phyloP scores from a whole-genome alignment of 345 rosid genomes.

The Eucalyptus curtisii region DNA sequence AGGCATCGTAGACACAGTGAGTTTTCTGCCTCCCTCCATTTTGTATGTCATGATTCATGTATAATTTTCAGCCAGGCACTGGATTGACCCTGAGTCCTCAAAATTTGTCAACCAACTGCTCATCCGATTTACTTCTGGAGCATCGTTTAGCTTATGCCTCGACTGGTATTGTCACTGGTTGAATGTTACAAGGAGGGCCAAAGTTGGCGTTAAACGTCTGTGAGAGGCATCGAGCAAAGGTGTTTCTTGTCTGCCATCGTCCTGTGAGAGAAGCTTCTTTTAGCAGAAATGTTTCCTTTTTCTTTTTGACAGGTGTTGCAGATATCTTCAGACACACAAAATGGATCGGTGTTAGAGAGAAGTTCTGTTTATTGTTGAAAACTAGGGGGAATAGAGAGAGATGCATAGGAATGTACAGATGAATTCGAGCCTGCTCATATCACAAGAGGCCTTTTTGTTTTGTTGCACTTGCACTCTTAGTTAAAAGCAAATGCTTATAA shows the following conservation, averaged over 20 bases:
- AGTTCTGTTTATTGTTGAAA: not conserved
- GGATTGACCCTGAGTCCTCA: not conserved
- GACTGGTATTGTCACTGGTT: not conserved
- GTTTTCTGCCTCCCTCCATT: not conserved
- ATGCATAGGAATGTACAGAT: not conserved
- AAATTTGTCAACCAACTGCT: not conserved
- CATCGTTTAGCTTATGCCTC: not conserved
- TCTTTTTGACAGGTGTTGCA: not conserved
- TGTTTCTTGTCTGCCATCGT: not conserved
- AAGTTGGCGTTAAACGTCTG: not conserved
- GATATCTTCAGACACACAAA: not conserved
- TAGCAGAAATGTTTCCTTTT: not conserved
- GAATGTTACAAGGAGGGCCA: not conserved
- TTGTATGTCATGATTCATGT: not conserved
- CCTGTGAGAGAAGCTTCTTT: not conserved
- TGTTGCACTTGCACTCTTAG: not conserved
- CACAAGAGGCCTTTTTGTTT: not conserved
- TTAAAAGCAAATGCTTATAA: not conserved
- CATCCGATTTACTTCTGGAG: not conserved
- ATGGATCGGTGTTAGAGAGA: not conserved
- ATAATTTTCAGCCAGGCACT: not conserved
- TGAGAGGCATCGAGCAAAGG: not conserved
- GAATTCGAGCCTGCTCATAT: not conserved
- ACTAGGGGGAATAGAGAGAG: not conserved
- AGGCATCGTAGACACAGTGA: constrained; percentile 34